Conservation (phyloP, 176 grass and related monocot species). For the Guadua angustifolia region DNA sequence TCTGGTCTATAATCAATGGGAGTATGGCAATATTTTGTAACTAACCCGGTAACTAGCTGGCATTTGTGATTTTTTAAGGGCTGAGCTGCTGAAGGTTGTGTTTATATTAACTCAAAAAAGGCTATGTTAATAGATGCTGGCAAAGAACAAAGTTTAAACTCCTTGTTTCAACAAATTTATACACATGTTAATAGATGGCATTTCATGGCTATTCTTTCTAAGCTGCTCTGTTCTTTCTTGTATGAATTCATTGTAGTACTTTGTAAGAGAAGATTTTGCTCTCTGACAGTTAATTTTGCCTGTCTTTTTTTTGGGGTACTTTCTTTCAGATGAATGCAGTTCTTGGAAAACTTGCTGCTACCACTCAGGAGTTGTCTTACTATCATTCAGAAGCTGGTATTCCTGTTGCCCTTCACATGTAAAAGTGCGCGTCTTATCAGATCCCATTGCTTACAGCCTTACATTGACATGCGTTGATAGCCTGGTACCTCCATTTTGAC, state of each 20-base stretch:
- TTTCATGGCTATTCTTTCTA: conserved; percentile 24
- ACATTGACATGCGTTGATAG: conserved; percentile 14
- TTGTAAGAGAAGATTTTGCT: conserved; percentile 20
- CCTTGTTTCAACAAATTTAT: conserved; percentile 29
- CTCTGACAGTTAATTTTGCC: conserved; percentile 15
- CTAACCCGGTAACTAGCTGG: background rate
- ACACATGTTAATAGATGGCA: background rate
- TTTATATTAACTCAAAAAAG: conserved; percentile 31
- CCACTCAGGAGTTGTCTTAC: conserved; percentile 52
- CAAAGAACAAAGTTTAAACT: background rate
- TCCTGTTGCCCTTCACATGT: conserved; percentile 17
- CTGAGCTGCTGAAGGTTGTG: background rate
- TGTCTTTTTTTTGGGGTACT: background rate
- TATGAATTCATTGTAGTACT: conserved; percentile 17
- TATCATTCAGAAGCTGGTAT: too few species aligned
- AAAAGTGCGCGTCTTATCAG: conserved; percentile 35
- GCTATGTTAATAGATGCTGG: background rate
- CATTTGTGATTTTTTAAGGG: conserved; percentile 16
- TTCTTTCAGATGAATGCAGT: conserved; percentile 53
- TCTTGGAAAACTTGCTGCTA: conserved; percentile 56
- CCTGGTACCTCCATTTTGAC: conserved; percentile 32
- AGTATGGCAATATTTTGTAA: conserved; percentile 16
- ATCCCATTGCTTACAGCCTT: conserved; percentile 23
- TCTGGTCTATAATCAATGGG: conserved; percentile 6
- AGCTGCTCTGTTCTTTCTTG: background rate